Percentiles rank a stretch among this genome's conserved stretches.
Conservation (phyloP, 2,329 filamentous ascomycete species). For the Cephalotrichum gorgonifer region DNA sequence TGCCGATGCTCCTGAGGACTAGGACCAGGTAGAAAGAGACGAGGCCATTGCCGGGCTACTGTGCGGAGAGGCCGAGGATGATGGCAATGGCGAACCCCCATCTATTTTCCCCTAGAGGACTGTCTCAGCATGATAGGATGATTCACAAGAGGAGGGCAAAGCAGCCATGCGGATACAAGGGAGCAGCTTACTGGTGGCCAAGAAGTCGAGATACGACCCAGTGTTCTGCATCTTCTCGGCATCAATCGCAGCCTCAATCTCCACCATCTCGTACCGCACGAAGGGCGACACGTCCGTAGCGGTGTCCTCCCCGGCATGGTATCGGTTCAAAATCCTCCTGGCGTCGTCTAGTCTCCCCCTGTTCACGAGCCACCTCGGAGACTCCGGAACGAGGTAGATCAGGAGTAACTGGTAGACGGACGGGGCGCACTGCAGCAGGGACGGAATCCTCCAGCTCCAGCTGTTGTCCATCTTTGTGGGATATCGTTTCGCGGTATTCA, state of each 20-base stretch:
- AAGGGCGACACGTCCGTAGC: slow-evolving; percentile 20
- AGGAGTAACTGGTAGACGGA: slow-evolving; percentile 12
- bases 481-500: slow-evolving; percentile 37
- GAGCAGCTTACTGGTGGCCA: slow-evolving; percentile 23
- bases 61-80: slow-evolving; percentile 16
- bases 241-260: slow-evolving; percentile 25
- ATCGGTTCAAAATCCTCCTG: slow-evolving; percentile 23
- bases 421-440: slow-evolving; percentile 11
- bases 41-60: slow-evolving; percentile 19
- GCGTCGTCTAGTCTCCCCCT: slow-evolving; percentile 22
- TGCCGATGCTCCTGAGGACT: slow-evolving; percentile 27
- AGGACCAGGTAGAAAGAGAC: slow-evolving; percentile 27
- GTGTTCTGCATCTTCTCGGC: slow-evolving; percentile 10
- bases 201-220: slow-evolving; percentile 15
- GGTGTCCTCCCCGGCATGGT: slow-evolving; percentile 29
- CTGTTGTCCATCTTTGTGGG: slow-evolving; percentile 22
- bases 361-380: slow-evolving; percentile 22
- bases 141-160: slow-evolving; percentile 21
- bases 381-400: slow-evolving; percentile 23
- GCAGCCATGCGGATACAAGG: slow-evolving; percentile 23
- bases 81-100: slow-evolving; percentile 9
- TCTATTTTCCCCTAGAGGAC: slow-evolving; percentile 17
- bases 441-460: slow-evolving; percentile 16
- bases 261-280: slow-evolving; percentile 27
- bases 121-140: slow-evolving; percentile 24